These are phyloP conservation scores for Mortierella sp. DNA, from an alignment of 371 early-diverging fungal species.

Conservation along the genomic window DNA sequence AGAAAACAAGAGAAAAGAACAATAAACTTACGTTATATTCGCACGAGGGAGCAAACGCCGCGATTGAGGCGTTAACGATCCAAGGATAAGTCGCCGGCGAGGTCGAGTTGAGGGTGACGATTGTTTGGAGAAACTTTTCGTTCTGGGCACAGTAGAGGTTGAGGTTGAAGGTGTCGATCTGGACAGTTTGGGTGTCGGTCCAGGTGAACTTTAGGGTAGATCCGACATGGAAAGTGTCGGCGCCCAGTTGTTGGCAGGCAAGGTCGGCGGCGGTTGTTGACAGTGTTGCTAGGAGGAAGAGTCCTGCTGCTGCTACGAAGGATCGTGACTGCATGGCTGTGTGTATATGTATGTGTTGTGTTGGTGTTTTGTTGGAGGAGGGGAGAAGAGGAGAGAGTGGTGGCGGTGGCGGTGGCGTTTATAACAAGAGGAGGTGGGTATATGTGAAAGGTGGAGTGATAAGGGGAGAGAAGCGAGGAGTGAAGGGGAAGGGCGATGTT, in stretches of 20 bases:
- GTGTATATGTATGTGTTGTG: not conserved
- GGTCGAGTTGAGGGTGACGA: slow-evolving; percentile 31
- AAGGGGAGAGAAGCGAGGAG: not conserved
- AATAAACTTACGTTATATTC: slow-evolving; percentile 38
- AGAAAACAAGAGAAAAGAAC: slow-evolving; percentile 1
- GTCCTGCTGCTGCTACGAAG: not conserved
- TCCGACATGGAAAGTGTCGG: slow-evolving; percentile 38
- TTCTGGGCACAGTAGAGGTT: slow-evolving; percentile 39
- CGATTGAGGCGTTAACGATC: slow-evolving; percentile 21
- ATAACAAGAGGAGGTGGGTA: not conserved
- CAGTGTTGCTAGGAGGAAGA: slow-evolving; percentile 15
- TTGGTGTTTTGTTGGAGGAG: not conserved
- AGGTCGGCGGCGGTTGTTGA: slow-evolving; percentile 33
- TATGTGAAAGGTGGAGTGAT: not conserved
- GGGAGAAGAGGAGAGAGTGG: not conserved
- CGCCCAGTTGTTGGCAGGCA: slow-evolving; percentile 27
- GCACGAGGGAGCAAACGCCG: slow-evolving; percentile 18
- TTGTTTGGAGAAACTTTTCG: slow-evolving; percentile 26
- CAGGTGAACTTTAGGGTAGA: slow-evolving; percentile 46
- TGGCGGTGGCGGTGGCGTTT: not conserved
- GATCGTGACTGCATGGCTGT: slow-evolving; percentile 25
- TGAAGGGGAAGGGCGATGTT: not conserved
- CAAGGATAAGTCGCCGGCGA: slow-evolving; percentile 28
- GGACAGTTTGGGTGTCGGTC: slow-evolving; percentile 32
- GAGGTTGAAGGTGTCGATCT: slow-evolving; percentile 33